Evolutionary conservation across 805 yeast species (phyloP).

Genomic region (Nakazawaea peltata): DNA sequence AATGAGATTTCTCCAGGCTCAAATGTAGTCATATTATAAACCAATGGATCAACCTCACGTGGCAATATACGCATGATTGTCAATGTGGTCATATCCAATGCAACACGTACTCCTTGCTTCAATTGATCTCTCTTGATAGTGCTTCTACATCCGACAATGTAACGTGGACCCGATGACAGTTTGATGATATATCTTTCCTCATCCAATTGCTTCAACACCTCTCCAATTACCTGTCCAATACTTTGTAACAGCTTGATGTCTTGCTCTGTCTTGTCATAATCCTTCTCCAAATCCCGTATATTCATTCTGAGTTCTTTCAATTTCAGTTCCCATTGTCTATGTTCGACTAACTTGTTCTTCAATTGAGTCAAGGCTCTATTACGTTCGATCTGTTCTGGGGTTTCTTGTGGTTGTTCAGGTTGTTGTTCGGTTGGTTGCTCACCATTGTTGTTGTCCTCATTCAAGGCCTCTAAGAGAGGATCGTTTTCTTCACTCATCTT

Average conservation of each 20-base stretch:
- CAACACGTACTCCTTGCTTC: constrained; percentile 92
- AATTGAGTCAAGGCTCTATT: constrained; percentile 70
- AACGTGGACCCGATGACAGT: constrained; percentile 95
- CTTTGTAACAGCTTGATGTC: constrained; percentile 96
- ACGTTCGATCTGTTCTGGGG: constrained; percentile 41
- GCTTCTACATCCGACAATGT: constrained; percentile 95
- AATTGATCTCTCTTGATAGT: constrained; percentile 77
- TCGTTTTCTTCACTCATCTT: constrained; percentile 59
- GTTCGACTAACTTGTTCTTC: constrained; percentile 83
- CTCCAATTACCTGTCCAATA: constrained; percentile 96
- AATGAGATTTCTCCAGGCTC: constrained; percentile 97
- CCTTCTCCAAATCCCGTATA: constrained; percentile 76
- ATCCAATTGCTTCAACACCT: constrained; percentile 89
- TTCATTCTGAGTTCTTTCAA: constrained; percentile 76
- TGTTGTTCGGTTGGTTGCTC: constrained; percentile 9
- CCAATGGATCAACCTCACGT: constrained; percentile 96
- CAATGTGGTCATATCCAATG: constrained; percentile 94
- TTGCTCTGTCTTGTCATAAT: constrained; percentile 88
- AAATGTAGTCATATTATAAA: constrained; percentile 95
- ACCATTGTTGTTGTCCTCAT: constrained; percentile 23
- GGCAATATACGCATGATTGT: constrained; percentile 97
- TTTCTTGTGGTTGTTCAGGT: constrained; percentile 21
- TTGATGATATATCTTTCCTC: constrained; percentile 93
- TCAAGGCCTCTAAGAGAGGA: constrained; percentile 67
- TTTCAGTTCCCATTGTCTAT: constrained; percentile 89